A percentile compares a stretch with the other conserved stretches of the same genome.
These are phyloP conservation scores for Uronychia setigera DNA, from an alignment of 73 alveolate genomes.

Conservation along the genomic window DNA sequence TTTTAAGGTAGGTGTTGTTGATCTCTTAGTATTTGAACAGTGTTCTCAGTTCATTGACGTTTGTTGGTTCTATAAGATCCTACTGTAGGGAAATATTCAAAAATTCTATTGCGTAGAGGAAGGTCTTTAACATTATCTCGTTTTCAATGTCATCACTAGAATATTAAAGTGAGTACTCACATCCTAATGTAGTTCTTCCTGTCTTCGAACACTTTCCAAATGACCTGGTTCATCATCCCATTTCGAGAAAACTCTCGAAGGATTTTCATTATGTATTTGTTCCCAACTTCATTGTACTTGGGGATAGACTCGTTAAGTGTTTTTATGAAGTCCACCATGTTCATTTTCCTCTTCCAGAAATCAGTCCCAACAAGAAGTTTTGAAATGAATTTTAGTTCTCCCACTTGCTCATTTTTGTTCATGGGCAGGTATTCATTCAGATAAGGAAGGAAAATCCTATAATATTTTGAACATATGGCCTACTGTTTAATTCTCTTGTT, in stretches of 20 bases:
- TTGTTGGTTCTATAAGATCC: too few species aligned
- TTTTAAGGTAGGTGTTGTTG: too few species aligned
- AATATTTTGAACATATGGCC: not conserved
- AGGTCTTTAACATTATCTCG: not conserved
- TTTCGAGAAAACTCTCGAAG: not conserved
- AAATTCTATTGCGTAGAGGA: not conserved
- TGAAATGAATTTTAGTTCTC: not conserved
- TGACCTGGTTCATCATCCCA: not conserved
- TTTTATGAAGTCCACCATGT: not conserved
- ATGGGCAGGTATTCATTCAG: not conserved
- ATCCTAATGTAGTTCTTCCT: not conserved
- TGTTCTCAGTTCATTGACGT: too few species aligned
- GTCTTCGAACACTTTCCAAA: not conserved
- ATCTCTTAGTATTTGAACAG: too few species aligned
- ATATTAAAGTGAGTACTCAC: not conserved
- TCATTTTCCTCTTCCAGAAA: not conserved
- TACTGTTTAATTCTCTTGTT: not conserved
- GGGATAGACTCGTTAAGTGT: not conserved
- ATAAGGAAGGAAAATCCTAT: not conserved
- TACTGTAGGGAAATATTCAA: not conserved
- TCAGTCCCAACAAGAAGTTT: not conserved
- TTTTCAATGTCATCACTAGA: not conserved
- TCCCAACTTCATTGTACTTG: not conserved
- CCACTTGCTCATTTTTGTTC: not conserved
- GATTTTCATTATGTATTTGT: not conserved